Percentiles rank a stretch among this genome's conserved stretches.
phyloP scores from a whole-genome alignment of 1,139 yeast genomes.

The Sugiyamaella castrensis region DNA sequence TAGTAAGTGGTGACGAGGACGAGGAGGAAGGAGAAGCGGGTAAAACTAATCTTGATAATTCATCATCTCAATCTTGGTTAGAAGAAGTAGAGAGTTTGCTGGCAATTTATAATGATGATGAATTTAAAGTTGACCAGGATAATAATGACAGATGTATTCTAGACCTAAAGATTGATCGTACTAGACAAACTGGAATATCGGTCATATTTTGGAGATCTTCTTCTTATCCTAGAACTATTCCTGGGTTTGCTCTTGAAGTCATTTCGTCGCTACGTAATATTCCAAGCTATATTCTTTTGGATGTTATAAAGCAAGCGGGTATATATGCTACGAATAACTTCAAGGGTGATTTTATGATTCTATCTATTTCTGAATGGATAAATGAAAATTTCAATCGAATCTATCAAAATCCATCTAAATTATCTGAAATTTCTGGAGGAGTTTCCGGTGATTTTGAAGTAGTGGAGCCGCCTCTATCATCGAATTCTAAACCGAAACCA shows the following conservation, averaged over 20 bases:
- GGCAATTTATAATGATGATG: conserved; percentile 44
- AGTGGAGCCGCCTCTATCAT: neutral
- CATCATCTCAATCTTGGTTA: conserved; percentile 48
- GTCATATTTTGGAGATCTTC: conserved; percentile 23
- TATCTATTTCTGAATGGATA: conserved; percentile 68
- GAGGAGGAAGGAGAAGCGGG: neutral
- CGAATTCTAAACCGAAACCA: neutral
- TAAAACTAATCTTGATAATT: neutral
- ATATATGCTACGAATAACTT: conserved; percentile 41
- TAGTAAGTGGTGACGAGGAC: conserved; percentile 32
- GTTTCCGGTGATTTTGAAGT: conserved; percentile 33
- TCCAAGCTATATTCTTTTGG: conserved; percentile 73
- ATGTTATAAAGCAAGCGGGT: conserved; percentile 50
- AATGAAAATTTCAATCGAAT: conserved; percentile 57
- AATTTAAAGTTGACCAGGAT: conserved; percentile 13
- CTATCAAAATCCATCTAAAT: conserved; percentile 70
- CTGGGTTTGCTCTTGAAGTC: conserved; percentile 34
- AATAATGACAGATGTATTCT: conserved; percentile 14
- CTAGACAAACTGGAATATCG: neutral
- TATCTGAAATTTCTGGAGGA: conserved; percentile 45
- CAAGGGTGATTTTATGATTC: conserved; percentile 69
- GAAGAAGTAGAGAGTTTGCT: conserved; percentile 73
- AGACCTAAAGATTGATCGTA: conserved; percentile 5
- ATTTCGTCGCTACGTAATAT: conserved; percentile 42
- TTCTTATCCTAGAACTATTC: conserved; percentile 34